Base-by-base conservation (phyloP, 164 flowering plant genomes). In the Sedum album region DNA sequence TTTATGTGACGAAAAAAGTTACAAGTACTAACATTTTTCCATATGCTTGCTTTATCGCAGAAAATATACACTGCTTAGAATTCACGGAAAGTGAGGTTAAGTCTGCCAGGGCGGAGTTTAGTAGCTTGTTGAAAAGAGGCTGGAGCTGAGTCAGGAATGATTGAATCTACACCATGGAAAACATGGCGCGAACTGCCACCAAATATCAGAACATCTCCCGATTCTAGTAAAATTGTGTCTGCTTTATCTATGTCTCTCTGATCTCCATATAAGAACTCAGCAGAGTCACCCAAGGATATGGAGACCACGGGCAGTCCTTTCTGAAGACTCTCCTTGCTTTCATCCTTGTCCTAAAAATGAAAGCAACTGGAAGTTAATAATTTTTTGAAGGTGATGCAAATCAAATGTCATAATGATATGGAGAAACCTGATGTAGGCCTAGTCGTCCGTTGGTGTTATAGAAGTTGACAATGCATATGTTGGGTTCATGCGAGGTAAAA, bases 401-500 rank as follows among this genome's bases (percentile, higher is more conserved):
- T 62, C 39, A 31, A 62, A 62, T 17, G 66, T 30, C 55, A 53
- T 4, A 21, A 21, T 21, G 30, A 20, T 48, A 6, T 0, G 38
- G 25, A 66, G 74, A 39, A 31, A 85, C 94, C 90, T 90, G 89
- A 79, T 90, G 94, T 28, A 88, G 88, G 68, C 96, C 96, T 66
- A 88, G 88, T 46, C 75, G 71, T 51, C 92, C 94, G 28, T 48
- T 78, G 15, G 68, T 64, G 11, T 80, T 44, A 71, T 90, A 90
- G 72, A 85, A 90, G 75, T 90, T 90, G 68, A 85, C 83, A 69
- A 88, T 86, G 82, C 96, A 88, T 65, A 90, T 73, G 68, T 88
- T 77, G 94, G 97, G 28, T 79, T 55, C 84, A 88, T 79, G 11
- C 61, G 5, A 1, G 97, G 93, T 39, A 87, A 75, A 21, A 74